A percentile compares a stretch with the other conserved stretches of the same genome.
phyloP scores from a whole-genome alignment of 306 rosid genomes.

The Gastrolobium bilobum region DNA sequence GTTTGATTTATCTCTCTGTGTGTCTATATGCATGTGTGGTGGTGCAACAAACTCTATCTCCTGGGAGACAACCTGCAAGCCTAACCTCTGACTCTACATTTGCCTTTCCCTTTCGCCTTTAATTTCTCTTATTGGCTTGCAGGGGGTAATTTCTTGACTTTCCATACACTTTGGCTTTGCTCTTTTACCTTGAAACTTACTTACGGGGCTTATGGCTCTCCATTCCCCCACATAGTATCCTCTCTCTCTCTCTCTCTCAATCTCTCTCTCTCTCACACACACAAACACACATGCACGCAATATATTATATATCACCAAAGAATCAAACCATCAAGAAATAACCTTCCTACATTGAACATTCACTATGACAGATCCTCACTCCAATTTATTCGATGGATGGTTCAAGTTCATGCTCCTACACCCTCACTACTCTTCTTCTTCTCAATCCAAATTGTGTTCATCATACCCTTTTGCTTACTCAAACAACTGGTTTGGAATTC shows the following conservation, averaged over 20 bases:
- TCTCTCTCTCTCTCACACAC: slow-evolving; percentile 7
- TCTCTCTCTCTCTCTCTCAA: not conserved
- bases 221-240: slow-evolving; percentile 42
- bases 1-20: not conserved
- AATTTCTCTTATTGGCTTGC: slow-evolving; percentile 51
- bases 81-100: slow-evolving; percentile 68
- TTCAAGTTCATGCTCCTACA: slow-evolving; percentile 66
- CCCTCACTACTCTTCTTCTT: slow-evolving; percentile 46
- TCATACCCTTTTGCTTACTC: slow-evolving; percentile 43
- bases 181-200: slow-evolving; percentile 44
- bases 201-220: slow-evolving; percentile 42
- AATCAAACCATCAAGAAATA: slow-evolving; percentile 42
- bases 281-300: slow-evolving; percentile 5
- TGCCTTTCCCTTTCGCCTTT: slow-evolving; percentile 56
- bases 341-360: slow-evolving; percentile 36
- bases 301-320: slow-evolving; percentile 46
- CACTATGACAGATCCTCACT: slow-evolving; percentile 73
- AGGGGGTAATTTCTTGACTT: slow-evolving; percentile 69
- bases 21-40: not conserved
- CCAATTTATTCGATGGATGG: slow-evolving; percentile 59
- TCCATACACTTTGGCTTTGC: slow-evolving; percentile 46
- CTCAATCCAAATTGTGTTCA: slow-evolving; percentile 56
- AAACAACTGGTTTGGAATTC: slow-evolving; percentile 42
- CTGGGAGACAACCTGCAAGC: slow-evolving; percentile 63
- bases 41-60: slow-evolving; percentile 46